Evolutionary conservation across 2,329 filamentous ascomycete species (phyloP).

Genomic region (Exophiala sp.): DNA sequence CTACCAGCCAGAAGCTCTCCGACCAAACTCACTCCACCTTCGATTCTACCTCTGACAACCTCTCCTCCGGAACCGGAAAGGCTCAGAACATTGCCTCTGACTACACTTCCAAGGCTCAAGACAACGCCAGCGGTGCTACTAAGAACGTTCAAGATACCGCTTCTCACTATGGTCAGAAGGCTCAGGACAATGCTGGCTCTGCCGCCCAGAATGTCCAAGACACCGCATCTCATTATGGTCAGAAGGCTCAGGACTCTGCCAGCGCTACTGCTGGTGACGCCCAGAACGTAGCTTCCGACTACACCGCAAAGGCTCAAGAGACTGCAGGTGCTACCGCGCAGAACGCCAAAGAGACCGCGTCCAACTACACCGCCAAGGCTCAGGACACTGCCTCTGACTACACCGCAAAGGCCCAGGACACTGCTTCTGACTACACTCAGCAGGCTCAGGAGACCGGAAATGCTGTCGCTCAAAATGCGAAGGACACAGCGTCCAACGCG

Average conservation of each 20-base stretch:
- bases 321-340: neutral
- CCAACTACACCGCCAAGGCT: constrained; percentile 2
- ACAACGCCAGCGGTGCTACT: constrained; percentile 13
- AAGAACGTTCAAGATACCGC: constrained; percentile 5
- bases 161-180: neutral
- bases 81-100: constrained; percentile 15
- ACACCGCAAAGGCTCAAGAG: neutral
- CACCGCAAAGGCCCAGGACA: constrained; percentile 3
- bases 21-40: constrained; percentile 34
- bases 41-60: constrained; percentile 12
- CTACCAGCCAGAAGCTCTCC: constrained; percentile 48
- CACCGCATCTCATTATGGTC: neutral
- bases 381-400: constrained; percentile 3
- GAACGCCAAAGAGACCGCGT: constrained; percentile 9
- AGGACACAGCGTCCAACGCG: constrained; percentile 9
- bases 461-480: neutral
- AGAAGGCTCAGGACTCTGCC: neutral
- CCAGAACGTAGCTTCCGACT: constrained; percentile 2
- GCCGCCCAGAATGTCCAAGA: constrained; percentile 5
- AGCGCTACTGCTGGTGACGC: neutral
- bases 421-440: neutral
- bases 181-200: too few species aligned
- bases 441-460: neutral
- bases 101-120: constrained; percentile 5
- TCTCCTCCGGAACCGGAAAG: constrained; percentile 10